Base-by-base conservation (phyloP, 2,329 filamentous ascomycete species). In the Ceratocystis huliohia region DNA sequence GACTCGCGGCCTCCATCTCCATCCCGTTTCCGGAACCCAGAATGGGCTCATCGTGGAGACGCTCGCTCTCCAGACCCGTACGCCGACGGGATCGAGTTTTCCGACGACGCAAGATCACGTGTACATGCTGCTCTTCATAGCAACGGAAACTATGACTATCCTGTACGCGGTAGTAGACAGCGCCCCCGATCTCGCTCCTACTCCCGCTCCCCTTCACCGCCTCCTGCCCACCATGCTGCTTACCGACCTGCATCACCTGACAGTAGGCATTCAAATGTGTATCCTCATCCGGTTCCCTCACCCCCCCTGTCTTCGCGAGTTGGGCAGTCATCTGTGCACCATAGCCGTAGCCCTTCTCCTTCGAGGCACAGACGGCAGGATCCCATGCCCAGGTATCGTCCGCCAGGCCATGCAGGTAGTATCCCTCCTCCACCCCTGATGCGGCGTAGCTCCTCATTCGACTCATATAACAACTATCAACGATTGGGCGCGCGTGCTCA, bases 381-480 rank as follows among this genome's bases (percentile, higher is more conserved):
- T 17, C 37, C 56, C 8, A 59, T n/a, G 22, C 17, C 56, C 33
- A n/a, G 56, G n/a, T 37, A 59, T 59, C 56, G 56, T 8, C 56
- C 56, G 5, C 17, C 28, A 13, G 56, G 33, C 13, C 10, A 44
- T 33, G 5, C 44, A n/a, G 25, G 44, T 37, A 3, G 41, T 5
- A 59, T 28, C 1, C 65, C 61, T 15, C 63, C 48, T 28, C 63
- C 63, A 5, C 66, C 63, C 1, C 15, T 50, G 41, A 64, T 53
- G 56, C 56, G 45, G 20, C 66, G 59, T 20, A 46, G 64, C 10
- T 53, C 64, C 30, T 68, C 66, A 5, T 50, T 66, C 61, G 66
- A 68, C 8, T 68, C 66, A 6, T 66, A 41, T 44, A 64, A 68
- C 15, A 61, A 66, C 41, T 30, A 33, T 46, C 53, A 64, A 20